Conservation (phyloP, 1,284 basidiomycete genomes). For the Marasmius sp. region DNA sequence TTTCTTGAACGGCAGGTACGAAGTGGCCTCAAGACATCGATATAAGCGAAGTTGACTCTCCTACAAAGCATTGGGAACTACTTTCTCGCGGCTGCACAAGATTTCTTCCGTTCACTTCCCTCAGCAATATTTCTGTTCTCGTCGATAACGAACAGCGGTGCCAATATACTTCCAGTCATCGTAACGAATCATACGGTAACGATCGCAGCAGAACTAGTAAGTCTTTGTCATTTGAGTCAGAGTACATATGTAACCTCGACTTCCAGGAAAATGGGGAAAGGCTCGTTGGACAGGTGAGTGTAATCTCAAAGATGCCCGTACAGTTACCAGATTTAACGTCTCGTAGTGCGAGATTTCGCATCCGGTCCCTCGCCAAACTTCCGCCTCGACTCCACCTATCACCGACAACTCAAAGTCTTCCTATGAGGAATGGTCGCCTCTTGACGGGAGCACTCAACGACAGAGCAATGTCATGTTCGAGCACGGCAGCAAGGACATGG, state of each 20-base stretch:
- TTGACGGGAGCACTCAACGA: slow-evolving; percentile 23
- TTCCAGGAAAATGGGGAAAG: slow-evolving; percentile 72
- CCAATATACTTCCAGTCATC: slow-evolving; percentile 85
- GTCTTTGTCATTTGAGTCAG: slow-evolving; percentile 23
- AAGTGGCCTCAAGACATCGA: slow-evolving; percentile 8
- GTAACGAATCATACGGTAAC: slow-evolving; percentile 97
- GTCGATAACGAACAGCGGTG: slow-evolving; percentile 85
- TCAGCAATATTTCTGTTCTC: slow-evolving; percentile 96
- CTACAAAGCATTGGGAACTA: slow-evolving; percentile 78
- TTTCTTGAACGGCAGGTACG: slow-evolving; percentile 80
- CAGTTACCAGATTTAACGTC: not conserved
- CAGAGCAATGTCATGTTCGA: slow-evolving; percentile 71
- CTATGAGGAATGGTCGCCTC: slow-evolving; percentile 36
- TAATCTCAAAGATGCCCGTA: no score
- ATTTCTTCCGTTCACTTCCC: slow-evolving; percentile 86
- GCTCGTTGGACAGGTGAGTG: slow-evolving; percentile 74
- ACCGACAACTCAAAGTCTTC: slow-evolving; percentile 17
- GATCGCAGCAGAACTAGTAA: slow-evolving; percentile 89
- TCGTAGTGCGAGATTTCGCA: slow-evolving; percentile 88
- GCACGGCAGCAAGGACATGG: slow-evolving; percentile 34
- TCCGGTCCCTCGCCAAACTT: slow-evolving; percentile 53
- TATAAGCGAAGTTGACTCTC: not conserved
- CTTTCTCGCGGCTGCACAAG: slow-evolving; percentile 83
- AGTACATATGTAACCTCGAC: slow-evolving; percentile 6
- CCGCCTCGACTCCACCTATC: slow-evolving; percentile 24